Base-by-base conservation (phyloP, 2,329 filamentous ascomycete genomes). In the Colletotrichum spaethianum region DNA sequence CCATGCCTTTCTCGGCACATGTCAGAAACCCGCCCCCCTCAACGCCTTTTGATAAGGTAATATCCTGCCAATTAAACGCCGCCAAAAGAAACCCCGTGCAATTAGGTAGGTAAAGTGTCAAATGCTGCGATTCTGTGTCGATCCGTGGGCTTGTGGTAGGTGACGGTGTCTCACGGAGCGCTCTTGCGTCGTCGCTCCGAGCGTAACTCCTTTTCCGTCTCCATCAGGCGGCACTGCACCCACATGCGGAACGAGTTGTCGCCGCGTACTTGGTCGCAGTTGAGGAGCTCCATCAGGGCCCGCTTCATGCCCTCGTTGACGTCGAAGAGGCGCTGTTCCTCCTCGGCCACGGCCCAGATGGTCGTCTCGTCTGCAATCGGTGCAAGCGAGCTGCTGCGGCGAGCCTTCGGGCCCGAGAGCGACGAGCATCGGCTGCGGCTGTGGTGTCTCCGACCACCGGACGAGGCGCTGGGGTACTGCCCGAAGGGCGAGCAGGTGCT, bases 231-330 rank as follows among this genome's bases (percentile, higher is more conserved):
- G 26, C 86, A 84, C 78, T 91, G 89, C 42, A 91, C 87, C 86
- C 88, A 91, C 72, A 85, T 88, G 59, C 89, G 87, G 77, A 89
- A 86, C 1, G 83, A 81, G 36, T 81, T 80, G 72, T 90, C 87
- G 56, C 78, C 80, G 52, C 88, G 86, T 20, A 90, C 87, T 46
- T 85, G 81, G 31, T 88, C 86, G 79, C 88, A 90, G 80, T 91
- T 91, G 76, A 91, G 85, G 18, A 91, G 84, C 78, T 90, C 89
- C 7, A 89, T 91, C 75, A 91, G 78, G 2, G 88, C 86, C 40
- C 88, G 85, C 82, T 91, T 91, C 82, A 91, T 89, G 75, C 86
- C 85, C 79, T 90, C 88, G 79, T 89, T 90, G 79, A 90, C 86
- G 73, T 86, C 83, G 62, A 83, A 88, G 14, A 90, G 83, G 72